Conservation (phyloP, 225 moss, liverwort and hornwort genomes). For the Bryum argenteum region DNA sequence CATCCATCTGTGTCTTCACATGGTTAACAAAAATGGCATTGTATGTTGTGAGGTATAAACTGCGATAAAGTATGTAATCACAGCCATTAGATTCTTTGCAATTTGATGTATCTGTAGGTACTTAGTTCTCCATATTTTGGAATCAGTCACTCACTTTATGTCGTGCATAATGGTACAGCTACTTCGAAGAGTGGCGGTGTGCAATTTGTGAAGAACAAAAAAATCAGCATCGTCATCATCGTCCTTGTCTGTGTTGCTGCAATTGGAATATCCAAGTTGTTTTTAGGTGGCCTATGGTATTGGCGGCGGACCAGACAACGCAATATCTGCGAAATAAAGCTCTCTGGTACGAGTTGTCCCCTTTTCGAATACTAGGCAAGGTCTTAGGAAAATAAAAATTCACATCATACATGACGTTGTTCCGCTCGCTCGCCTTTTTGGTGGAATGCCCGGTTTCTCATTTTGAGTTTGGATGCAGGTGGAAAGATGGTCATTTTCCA, state of each 20-base stretch:
- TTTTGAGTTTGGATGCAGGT: conserved; percentile 52
- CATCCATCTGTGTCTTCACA: conserved; percentile 1
- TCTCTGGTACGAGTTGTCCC: conserved; percentile 49
- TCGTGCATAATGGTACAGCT: conserved; percentile 30
- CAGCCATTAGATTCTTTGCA: neutral
- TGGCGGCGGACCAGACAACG: conserved; percentile 48
- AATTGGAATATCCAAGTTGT: conserved; percentile 53
- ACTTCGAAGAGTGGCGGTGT: conserved; percentile 26
- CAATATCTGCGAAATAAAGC: conserved; percentile 55
- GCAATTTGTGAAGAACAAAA: conserved; percentile 44
- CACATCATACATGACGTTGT: neutral
- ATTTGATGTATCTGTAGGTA: neutral
- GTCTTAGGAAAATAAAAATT: conserved; percentile 4
- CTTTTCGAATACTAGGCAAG: conserved; percentile 2
- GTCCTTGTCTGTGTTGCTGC: conserved; percentile 53
- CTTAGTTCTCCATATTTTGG: neutral
- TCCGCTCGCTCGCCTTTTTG: neutral
- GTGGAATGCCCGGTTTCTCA: conserved; percentile 7
- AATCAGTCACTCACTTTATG: neutral
- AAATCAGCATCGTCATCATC: conserved; percentile 49
- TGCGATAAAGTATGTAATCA: neutral
- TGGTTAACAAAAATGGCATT: conserved; percentile 6
- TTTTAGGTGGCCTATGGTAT: conserved; percentile 52
- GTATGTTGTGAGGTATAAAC: neutral
- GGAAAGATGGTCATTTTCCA: conserved; percentile 90